Percentiles rank a stretch among this genome's conserved stretches.
Evolutionary conservation across 2,329 filamentous ascomycete species (phyloP).

Genomic region (Rugonectria rugulosa): DNA sequence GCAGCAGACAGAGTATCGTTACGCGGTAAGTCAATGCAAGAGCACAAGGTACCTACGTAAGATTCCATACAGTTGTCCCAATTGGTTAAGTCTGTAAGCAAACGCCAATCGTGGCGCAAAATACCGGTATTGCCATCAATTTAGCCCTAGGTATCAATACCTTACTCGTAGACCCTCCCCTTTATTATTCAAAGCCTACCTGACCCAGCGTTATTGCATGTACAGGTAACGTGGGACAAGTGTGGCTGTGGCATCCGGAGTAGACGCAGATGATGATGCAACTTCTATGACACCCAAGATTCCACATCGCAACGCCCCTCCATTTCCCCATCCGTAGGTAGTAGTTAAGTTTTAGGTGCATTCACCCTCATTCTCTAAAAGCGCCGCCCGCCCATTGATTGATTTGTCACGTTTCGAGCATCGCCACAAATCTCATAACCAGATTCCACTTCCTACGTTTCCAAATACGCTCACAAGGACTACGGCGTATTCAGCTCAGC

Average conservation of each 20-base stretch:
- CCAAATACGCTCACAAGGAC: not conserved
- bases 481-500: not conserved
- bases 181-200: too few species aligned
- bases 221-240: too few species aligned
- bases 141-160: too few species aligned
- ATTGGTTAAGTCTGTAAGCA: too few species aligned
- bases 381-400: slow-evolving; percentile 24
- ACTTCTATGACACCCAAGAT: slow-evolving; percentile 24
- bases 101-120: too few species aligned
- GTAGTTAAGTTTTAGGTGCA: too few species aligned
- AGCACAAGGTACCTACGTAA: too few species aligned
- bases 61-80: too few species aligned
- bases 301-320: slow-evolving; percentile 29
- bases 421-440: slow-evolving; percentile 24
- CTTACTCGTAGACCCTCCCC: too few species aligned
- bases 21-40: too few species aligned
- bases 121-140: too few species aligned
- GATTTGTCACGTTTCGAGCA: slow-evolving; percentile 31
- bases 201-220: not conserved
- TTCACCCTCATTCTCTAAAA: not conserved
- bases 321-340: slow-evolving; percentile 12
- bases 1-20: too few species aligned
- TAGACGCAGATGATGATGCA: slow-evolving; percentile 36
- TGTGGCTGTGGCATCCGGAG: slow-evolving; percentile 25
- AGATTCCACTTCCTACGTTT: not conserved